phyloP scores from a whole-genome alignment of 495 filamentous ascomycete species.

The Xylaria nigripes region DNA sequence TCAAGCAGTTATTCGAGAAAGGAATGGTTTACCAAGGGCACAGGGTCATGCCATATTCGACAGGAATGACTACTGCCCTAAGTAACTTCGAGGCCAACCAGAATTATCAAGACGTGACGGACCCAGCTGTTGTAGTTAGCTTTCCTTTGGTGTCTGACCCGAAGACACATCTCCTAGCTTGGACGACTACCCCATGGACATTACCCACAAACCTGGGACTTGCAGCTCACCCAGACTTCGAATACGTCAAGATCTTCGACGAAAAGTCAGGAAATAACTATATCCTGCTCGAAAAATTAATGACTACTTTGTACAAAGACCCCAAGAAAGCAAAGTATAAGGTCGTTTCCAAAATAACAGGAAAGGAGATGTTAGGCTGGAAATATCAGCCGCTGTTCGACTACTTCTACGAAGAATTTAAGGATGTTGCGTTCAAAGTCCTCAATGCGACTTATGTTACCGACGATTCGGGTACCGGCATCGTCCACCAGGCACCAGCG shows the following conservation, averaged over 20 bases:
- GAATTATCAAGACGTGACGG: slow-evolving; percentile 89
- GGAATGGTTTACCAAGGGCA: slow-evolving; percentile 81
- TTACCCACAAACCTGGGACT: slow-evolving; percentile 77
- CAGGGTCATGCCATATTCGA: slow-evolving; percentile 92
- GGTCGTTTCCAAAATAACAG: slow-evolving; percentile 72
- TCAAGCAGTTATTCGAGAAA: slow-evolving; percentile 87
- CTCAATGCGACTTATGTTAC: slow-evolving; percentile 86
- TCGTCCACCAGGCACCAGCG: slow-evolving; percentile 91
- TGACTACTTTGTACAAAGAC: slow-evolving; percentile 87
- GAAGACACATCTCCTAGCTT: slow-evolving; percentile 68
- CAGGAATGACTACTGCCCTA: slow-evolving; percentile 77
- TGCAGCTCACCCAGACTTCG: slow-evolving; percentile 79
- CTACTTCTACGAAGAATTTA: slow-evolving; percentile 92
- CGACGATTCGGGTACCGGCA: slow-evolving; percentile 84
- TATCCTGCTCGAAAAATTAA: slow-evolving; percentile 76
- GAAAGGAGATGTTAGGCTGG: slow-evolving; percentile 85
- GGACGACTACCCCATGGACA: slow-evolving; percentile 98
- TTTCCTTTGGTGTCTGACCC: slow-evolving; percentile 73
- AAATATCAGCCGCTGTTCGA: slow-evolving; percentile 86
- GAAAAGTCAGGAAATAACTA: slow-evolving; percentile 74
- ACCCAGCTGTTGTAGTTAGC: slow-evolving; percentile 83
- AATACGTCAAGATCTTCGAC: slow-evolving; percentile 89
- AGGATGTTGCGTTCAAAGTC: slow-evolving; percentile 77
- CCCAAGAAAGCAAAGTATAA: slow-evolving; percentile 96
- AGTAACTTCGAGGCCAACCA: slow-evolving; percentile 93